Base-by-base conservation (phyloP, 257 asterid genomes). In the Anisodus acutangulus region DNA sequence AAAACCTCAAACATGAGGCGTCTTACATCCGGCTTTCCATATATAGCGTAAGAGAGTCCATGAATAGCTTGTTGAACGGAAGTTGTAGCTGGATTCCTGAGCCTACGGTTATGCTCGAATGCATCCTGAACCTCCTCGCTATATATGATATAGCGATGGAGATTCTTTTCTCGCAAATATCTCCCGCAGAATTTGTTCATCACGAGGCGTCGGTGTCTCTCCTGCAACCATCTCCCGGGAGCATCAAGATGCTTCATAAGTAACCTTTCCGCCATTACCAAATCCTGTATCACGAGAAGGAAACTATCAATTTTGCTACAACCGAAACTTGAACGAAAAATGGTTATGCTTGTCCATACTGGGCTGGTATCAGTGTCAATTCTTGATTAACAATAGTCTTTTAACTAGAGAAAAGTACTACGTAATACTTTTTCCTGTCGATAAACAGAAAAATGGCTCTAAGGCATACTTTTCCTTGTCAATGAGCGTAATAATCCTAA, bases 131-230 rank as follows among this genome's bases (percentile, higher is more conserved):
- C 97, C 84, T 95, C 91, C 6, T 95, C 97, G 4, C 98, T 97
- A 88, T 93, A 97, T 11, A 95, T 93, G 85, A 97, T 92, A 89
- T 81, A 90, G 31, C 91, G 93, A 22, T 95, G 99, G 17, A 97
- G 97, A 88, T 89, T 88, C 78, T 93, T 97, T 89, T 92, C 99
- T 83, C 99, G 88, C 89, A 97, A 88, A 84, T 89, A 95, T 88
- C 81, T 97, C 53, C 98, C 99, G 2, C 99, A 97, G 86, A 93
- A 95, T 89, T 97, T 97, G 93, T 97, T 97, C 99, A 97, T 97
- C 54, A 97, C 90, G 9, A 95, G 80, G 31, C 93, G 86, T 0
- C 98, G 89, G 90, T 97, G 99, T 85, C 85, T 93, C 86, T 93
- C 98, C 69, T 93, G 95, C 79, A 97, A 37, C 99, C 99, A 95